These are phyloP conservation scores for Ophiostoma quercus DNA, from an alignment of 2,329 filamentous ascomycete genomes.

Conservation along the genomic window DNA sequence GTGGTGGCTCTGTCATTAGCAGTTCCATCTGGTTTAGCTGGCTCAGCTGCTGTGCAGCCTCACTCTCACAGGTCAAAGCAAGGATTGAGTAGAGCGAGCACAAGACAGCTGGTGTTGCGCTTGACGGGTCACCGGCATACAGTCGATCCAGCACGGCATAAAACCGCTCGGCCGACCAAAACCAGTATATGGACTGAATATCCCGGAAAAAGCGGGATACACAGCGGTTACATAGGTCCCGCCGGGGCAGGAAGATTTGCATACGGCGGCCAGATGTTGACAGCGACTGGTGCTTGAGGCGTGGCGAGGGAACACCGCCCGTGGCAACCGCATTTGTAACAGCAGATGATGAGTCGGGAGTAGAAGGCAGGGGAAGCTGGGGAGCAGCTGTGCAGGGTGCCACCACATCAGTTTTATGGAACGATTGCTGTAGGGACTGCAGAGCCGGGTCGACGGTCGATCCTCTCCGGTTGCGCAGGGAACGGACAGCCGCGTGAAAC, in stretches of 20 bases:
- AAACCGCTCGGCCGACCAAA: conserved; percentile 31
- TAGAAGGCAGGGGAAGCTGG: conserved; percentile 26
- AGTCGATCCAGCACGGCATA: conserved; percentile 30
- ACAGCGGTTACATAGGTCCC: conserved; percentile 31
- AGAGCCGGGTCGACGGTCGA: conserved; percentile 11
- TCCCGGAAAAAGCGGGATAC: conserved; percentile 32
- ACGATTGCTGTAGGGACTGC: background rate
- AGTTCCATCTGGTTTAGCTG: conserved; percentile 1
- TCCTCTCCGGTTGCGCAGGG: conserved; percentile 25
- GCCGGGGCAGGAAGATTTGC: conserved; percentile 31
- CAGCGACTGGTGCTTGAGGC: background rate
- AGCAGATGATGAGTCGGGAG: conserved; percentile 21
- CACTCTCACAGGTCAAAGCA: conserved; percentile 31
- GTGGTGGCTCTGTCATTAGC: conserved; percentile 19
- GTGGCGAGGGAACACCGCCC: conserved; percentile 16
- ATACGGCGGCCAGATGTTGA: conserved; percentile 8
- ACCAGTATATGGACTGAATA: conserved; percentile 32
- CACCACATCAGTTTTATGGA: conserved; percentile 24
- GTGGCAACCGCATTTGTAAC: background rate
- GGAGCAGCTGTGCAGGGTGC: conserved; percentile 26
- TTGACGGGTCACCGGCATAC: conserved; percentile 29
- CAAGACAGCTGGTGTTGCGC: conserved; percentile 29
- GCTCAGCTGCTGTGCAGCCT: conserved; percentile 24
- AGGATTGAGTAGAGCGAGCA: conserved; percentile 32
- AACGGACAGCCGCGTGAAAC: conserved; percentile 30